Evolutionary conservation across 1,284 basidiomycete species (phyloP), one percentile per base, ranked within the genome.

Genomic region (Phellinidium pouzarii): DNA sequence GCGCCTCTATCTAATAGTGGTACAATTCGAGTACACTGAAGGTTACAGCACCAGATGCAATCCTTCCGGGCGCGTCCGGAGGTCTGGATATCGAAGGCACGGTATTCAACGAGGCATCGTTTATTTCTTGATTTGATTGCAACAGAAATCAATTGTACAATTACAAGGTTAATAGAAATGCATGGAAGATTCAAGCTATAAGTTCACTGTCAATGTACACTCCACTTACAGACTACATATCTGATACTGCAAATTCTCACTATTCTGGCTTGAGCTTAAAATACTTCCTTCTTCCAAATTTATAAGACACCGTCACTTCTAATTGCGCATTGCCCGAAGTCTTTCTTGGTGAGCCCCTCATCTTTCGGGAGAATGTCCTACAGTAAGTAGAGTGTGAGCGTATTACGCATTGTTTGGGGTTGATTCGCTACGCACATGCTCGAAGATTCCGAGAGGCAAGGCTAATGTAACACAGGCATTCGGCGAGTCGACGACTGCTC

Each of bases 31-130:
- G 76, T 4, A 90, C 79, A 49, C 69, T 97, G 36, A 67, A 71
- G 14, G 71, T 97, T 46, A 83, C 68, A 47, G 76, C 87, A 7
- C 84, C 86, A 3, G 82, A 82, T 34, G 65, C 64, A 1, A 46
- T 77, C 52, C 59, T 78, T 29, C 70, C 73, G 3, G 77, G 72
- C 2, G 53, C 75, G 38, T 69, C 72, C 25, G 68, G 66, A 2
- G 70, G 68, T 12, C 52, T 80, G 26, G 75, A 83, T 56, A 79
- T 91, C 37, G 71, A 88, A 55, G 94, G 94, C 3, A 68, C 66
- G 43, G 46, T 92, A 29, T 97, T 90, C 74, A 91, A 82, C 65
- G 94, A 98, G 66, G 89, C 92, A 1, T 89, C 92, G 3, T 97
- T 91, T 70, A 90, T 98, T 59, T 94, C 89, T 49, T 79, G 66